Percentiles rank a stretch among this genome's conserved stretches.
These are phyloP conservation scores for Candida ipomoeae DNA, from an alignment of 805 yeast genomes.

Conservation along the genomic window DNA sequence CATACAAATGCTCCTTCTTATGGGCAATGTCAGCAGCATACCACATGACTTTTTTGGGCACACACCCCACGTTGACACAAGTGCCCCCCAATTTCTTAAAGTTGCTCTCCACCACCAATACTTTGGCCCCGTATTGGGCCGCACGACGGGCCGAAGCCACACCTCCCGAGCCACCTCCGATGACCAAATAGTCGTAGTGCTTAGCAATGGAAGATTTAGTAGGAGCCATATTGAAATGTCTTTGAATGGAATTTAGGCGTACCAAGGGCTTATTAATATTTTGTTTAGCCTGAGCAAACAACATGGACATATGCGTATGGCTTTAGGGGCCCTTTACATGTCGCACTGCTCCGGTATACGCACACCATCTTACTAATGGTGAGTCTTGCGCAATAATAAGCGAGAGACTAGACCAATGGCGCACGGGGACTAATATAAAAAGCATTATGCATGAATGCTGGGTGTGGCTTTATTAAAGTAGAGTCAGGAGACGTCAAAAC, in stretches of 20 bases:
- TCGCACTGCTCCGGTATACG: constrained; percentile 4
- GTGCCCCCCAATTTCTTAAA: constrained; percentile 83
- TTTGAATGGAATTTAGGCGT: constrained; percentile 20
- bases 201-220: constrained; percentile 25
- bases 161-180: constrained; percentile 99
- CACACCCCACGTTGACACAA: constrained; percentile 99
- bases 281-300: constrained; percentile 11
- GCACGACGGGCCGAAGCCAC: constrained; percentile 98
- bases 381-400: not conserved
- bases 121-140: constrained; percentile 87
- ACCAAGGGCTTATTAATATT: constrained; percentile 8
- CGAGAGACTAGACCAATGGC: not conserved
- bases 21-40: constrained; percentile 88
- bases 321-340: not conserved
- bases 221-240: constrained; percentile 54
- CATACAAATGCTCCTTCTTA: constrained; percentile 66
- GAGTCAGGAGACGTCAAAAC: too few relatives aligned
- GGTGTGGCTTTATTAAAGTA: too few relatives aligned
- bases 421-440: too few relatives aligned
- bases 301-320: constrained; percentile 3
- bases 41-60: constrained; percentile 99
- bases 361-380: constrained; percentile 5
- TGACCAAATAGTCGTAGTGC: constrained; percentile 87
- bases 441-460: too few relatives aligned
- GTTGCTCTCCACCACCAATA: constrained; percentile 74